phyloP scores from a whole-genome alignment of 495 filamentous ascomycete species.

The Penicillium taxi region DNA sequence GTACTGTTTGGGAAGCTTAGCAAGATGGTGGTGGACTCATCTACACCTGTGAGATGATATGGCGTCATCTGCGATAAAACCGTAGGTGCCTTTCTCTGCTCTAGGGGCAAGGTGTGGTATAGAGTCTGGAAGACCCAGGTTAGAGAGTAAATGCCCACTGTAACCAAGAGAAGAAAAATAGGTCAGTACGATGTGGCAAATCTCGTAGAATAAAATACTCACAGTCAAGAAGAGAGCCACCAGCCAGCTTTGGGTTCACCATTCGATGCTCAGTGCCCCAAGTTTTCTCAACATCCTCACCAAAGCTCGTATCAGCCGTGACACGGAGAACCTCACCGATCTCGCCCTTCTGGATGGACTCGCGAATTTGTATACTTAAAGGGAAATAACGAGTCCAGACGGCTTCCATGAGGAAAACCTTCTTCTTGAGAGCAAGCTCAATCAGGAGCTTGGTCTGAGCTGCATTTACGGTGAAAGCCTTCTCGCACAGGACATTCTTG shows the following conservation, averaged over 20 bases:
- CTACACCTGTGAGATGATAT: slow-evolving; percentile 71
- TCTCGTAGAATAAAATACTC: slow-evolving; percentile 13
- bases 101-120: slow-evolving; percentile 66
- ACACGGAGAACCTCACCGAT: slow-evolving; percentile 75
- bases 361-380: slow-evolving; percentile 63
- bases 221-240: slow-evolving; percentile 74
- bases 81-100: slow-evolving; percentile 45
- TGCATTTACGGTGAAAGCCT: slow-evolving; percentile 86
- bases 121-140: slow-evolving; percentile 93
- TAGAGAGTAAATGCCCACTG: slow-evolving; percentile 78
- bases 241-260: slow-evolving; percentile 80
- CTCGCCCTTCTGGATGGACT: slow-evolving; percentile 56
- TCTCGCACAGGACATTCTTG: slow-evolving; percentile 89
- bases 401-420: slow-evolving; percentile 92
- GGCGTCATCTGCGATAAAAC: slow-evolving; percentile 60
- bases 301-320: slow-evolving; percentile 59
- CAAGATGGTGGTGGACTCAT: slow-evolving; percentile 74
- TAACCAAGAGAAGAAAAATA: not conserved
- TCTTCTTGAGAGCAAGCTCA: slow-evolving; percentile 66
- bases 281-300: slow-evolving; percentile 42
- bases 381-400: slow-evolving; percentile 95
- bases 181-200: not conserved
- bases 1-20: slow-evolving; percentile 65
- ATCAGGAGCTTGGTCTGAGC: slow-evolving; percentile 67
- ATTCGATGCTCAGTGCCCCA: slow-evolving; percentile 61